Evolutionary conservation across 495 filamentous ascomycete genomes (phyloP).

Genomic region (Lindgomyces ingoldianus): DNA sequence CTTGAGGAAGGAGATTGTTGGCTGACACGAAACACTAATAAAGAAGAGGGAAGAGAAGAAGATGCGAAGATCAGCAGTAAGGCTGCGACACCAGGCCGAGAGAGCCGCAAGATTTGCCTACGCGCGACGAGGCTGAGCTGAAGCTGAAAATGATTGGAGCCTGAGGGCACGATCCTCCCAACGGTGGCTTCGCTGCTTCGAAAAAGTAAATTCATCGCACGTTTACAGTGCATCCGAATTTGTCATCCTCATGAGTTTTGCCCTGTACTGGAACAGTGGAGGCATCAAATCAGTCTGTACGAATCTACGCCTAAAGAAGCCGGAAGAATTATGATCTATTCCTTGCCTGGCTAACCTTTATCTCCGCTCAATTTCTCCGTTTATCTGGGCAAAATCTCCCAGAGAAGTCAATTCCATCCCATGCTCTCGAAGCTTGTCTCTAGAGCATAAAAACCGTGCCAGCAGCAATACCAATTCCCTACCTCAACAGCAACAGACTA

Average conservation of each 20-base stretch:
- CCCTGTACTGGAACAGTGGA: too few species aligned
- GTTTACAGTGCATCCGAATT: too few species aligned
- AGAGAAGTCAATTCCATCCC: background rate
- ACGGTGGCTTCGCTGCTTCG: background rate
- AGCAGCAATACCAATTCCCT: constrained; percentile 17
- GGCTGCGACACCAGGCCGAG: background rate
- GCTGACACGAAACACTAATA: background rate
- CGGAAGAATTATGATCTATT: too few species aligned
- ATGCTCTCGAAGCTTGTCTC: background rate
- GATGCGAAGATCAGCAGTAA: background rate
- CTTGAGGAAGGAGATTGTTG: too few species aligned
- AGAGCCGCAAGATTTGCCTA: background rate
- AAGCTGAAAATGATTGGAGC: background rate
- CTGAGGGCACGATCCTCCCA: background rate
- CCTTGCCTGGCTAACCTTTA: too few species aligned
- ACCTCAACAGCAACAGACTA: constrained; percentile 26
- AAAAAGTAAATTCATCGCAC: background rate
- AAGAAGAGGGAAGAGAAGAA: background rate
- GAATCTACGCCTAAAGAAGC: too few species aligned
- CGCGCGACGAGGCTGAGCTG: background rate
- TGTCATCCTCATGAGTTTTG: too few species aligned
- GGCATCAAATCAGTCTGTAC: too few species aligned
- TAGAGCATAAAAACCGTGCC: constrained; percentile 6
- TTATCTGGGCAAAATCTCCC: too few species aligned
- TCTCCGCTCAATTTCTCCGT: too few species aligned